Percentiles rank a stretch among this genome's conserved stretches.
phyloP scores from a whole-genome alignment of 2,329 filamentous ascomycete genomes.

The Fusarium oligoseptatum region DNA sequence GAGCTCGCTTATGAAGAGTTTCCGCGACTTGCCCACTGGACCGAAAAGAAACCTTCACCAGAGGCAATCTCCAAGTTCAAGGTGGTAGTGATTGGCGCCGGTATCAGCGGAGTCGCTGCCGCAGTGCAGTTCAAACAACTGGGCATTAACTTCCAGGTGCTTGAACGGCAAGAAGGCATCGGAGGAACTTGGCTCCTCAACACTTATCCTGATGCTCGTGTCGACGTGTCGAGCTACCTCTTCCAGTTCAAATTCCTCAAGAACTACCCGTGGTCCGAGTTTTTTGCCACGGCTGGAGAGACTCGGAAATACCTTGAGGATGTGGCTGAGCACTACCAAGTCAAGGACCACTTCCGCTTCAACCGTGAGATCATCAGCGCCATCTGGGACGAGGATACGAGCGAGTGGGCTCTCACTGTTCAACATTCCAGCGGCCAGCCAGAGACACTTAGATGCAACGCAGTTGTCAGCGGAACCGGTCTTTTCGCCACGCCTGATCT shows the following conservation, averaged over 20 bases:
- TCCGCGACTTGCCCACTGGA: conserved; percentile 7
- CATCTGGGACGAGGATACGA: conserved; percentile 8
- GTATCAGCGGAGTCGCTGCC: conserved; percentile 15
- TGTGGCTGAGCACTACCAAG: conserved; percentile 2
- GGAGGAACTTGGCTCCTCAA: conserved; percentile 23
- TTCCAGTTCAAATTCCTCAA: conserved; percentile 27
- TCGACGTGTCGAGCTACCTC: conserved; percentile 17
- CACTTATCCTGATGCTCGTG: conserved; percentile 12
- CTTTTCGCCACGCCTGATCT: conserved; percentile 16
- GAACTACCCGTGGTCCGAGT: conserved; percentile 21
- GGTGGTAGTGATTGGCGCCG: conserved; percentile 14
- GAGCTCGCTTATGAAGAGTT: conserved; percentile 14
- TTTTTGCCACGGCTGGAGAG: conserved; percentile 19
- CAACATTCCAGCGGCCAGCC: no score
- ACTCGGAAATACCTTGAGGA: conserved; percentile 14
- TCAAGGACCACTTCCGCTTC: conserved; percentile 11
- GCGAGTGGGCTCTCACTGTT: conserved; percentile 1
- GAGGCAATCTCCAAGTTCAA: conserved; percentile 15
- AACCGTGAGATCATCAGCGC: conserved; percentile 6
- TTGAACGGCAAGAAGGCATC: conserved; percentile 15
- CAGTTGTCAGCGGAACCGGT: conserved; percentile 10
- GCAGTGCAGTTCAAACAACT: conserved; percentile 20
- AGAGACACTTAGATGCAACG: conserved; percentile 6
- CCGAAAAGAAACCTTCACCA: conserved; percentile 4
- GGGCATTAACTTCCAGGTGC: conserved; percentile 9